phyloP scores from a whole-genome alignment of 495 filamentous ascomycete genomes.

The Amphirosellinia nigrospora region DNA sequence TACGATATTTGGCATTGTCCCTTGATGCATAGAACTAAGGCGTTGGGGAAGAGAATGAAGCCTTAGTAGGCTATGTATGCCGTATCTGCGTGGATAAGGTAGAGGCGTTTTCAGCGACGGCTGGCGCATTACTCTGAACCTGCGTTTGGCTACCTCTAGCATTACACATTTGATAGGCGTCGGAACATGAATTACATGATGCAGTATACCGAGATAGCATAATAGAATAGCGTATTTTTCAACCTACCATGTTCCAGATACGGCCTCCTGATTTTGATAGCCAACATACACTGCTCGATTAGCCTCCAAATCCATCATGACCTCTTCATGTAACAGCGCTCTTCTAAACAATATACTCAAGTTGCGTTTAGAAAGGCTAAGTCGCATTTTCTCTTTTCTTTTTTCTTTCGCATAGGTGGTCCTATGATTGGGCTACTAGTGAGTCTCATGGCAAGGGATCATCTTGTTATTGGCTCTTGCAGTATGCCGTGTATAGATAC shows the following conservation, averaged over 20 bases:
- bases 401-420: slow-evolving; percentile 4
- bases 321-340: neutral
- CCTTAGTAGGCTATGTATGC: neutral
- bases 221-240: neutral
- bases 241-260: neutral
- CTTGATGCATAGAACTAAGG: neutral
- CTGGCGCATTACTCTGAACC: neutral
- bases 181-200: slow-evolving; percentile 2
- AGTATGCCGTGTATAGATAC: slow-evolving; percentile 1
- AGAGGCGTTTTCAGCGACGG: neutral
- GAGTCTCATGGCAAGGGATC: slow-evolving; percentile 4
- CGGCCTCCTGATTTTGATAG: neutral
- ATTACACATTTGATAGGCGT: neutral
- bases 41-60: slow-evolving; percentile 12
- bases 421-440: slow-evolving; percentile 5
- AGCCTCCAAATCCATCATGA: slow-evolving; percentile 9
- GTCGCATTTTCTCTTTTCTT: neutral
- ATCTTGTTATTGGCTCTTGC: slow-evolving; percentile 1
- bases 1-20: neutral
- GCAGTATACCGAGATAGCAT: neutral
- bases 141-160: neutral
- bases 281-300: neutral
- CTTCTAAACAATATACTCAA: neutral
- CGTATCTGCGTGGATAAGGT: neutral
- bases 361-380: neutral